These are phyloP conservation scores for Aurantiochytrium sp. DNA, from an alignment of 108 stramenopile species.

Conservation along the genomic window DNA sequence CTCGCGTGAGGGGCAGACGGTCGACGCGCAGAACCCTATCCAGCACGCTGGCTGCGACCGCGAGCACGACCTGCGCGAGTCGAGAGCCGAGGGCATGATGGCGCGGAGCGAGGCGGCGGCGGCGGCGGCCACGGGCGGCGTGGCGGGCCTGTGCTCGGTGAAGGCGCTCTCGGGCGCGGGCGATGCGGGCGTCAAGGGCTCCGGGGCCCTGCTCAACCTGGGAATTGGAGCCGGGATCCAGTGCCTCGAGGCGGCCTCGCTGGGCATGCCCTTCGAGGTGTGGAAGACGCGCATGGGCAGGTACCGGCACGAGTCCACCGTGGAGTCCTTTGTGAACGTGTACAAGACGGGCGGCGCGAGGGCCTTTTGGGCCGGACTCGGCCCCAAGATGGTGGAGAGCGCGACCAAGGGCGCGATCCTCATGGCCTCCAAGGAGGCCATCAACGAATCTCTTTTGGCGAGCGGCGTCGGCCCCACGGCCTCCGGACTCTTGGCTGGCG, in stretches of 20 bases:
- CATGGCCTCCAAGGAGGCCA: slow-evolving; percentile 18
- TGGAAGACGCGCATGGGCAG: slow-evolving; percentile 41
- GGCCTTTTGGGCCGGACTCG: slow-evolving; percentile 23
- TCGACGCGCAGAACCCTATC: too few relatives aligned
- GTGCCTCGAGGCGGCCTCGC: slow-evolving; percentile 19
- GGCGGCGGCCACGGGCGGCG: too few relatives aligned
- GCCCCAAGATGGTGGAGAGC: slow-evolving; percentile 27
- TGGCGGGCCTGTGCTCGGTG: too few relatives aligned
- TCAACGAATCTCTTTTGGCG: neutral
- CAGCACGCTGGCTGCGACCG: too few relatives aligned
- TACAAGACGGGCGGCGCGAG: slow-evolving; percentile 16
- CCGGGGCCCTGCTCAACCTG: neutral
- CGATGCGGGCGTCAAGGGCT: neutral
- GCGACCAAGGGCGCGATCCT: slow-evolving; percentile 26
- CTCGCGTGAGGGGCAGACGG: too few relatives aligned
- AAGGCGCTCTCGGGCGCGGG: too few relatives aligned
- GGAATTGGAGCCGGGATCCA: slow-evolving; percentile 4
- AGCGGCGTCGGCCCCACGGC: slow-evolving; percentile 9
- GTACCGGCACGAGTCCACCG: slow-evolving; percentile 9
- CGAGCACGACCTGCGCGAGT: too few relatives aligned
- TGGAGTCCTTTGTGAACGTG: slow-evolving; percentile 19
- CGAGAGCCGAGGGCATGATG: too few relatives aligned
- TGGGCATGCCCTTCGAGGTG: slow-evolving; percentile 34
- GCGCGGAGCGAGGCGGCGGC: too few relatives aligned
- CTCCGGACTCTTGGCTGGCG: slow-evolving; percentile 23